phyloP scores from a whole-genome alignment of 805 yeast species.

The Danielozyma ontarioensis region DNA sequence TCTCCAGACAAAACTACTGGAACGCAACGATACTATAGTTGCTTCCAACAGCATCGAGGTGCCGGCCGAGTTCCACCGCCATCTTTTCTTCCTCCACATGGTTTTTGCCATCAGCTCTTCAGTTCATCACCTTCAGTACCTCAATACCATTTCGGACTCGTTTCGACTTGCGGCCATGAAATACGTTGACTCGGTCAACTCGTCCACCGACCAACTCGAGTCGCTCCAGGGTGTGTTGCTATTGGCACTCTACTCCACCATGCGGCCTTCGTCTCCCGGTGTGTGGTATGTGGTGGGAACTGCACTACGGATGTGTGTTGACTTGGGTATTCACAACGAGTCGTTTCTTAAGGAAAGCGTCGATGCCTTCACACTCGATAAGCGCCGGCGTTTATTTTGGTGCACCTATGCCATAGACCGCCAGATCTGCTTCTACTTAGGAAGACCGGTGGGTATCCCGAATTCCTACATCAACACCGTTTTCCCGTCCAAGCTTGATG shows the following conservation, averaged over 20 bases:
- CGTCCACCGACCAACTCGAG: slow-evolving; percentile 58
- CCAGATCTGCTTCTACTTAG: slow-evolving; percentile 79
- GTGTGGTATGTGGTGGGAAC: slow-evolving; percentile 90
- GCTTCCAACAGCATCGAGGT: slow-evolving; percentile 36
- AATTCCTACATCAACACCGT: slow-evolving; percentile 70
- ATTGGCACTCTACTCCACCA: slow-evolving; percentile 65
- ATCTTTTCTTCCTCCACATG: slow-evolving; percentile 68
- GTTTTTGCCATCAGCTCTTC: slow-evolving; percentile 80
- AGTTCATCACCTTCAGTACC: slow-evolving; percentile 63
- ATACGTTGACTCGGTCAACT: slow-evolving; percentile 52
- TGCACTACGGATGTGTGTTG: slow-evolving; percentile 74
- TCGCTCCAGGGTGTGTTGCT: slow-evolving; percentile 68
- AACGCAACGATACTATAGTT: slow-evolving; percentile 12
- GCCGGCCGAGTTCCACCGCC: slow-evolving; percentile 45
- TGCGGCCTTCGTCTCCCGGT: slow-evolving; percentile 88
- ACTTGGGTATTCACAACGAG: slow-evolving; percentile 79
- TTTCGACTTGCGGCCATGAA: slow-evolving; percentile 62
- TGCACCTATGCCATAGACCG: slow-evolving; percentile 82
- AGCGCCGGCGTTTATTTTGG: slow-evolving; percentile 68
- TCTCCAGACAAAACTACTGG: slow-evolving; percentile 11
- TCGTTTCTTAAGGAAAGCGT: slow-evolving; percentile 19
- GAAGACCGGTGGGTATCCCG: slow-evolving; percentile 85
- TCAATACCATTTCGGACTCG: slow-evolving; percentile 61
- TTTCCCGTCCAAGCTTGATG: slow-evolving; percentile 74
- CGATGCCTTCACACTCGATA: slow-evolving; percentile 58